These are phyloP conservation scores for Cenchrus fungigraminus DNA, from an alignment of 176 grass and related monocot genomes.

Conservation along the genomic window DNA sequence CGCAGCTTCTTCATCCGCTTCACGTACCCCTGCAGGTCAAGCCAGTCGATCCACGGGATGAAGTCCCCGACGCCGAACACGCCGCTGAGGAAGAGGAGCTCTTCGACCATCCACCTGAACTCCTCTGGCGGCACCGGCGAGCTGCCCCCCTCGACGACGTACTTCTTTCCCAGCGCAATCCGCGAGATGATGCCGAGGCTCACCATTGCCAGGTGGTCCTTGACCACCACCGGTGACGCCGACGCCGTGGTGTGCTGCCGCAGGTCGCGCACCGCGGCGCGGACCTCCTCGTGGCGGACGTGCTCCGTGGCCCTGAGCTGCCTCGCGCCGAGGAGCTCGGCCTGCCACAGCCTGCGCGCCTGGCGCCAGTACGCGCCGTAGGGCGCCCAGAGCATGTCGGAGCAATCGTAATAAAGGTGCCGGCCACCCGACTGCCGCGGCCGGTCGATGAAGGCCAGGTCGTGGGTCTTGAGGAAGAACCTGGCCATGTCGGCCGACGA, in stretches of 20 bases:
- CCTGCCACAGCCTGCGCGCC: not conserved
- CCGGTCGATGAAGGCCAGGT: conserved; percentile 39
- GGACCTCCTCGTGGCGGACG: conserved; percentile 10
- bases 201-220: not conserved
- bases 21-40: conserved; percentile 61
- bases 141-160: conserved; percentile 16
- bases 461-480: conserved; percentile 37
- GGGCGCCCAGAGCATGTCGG: conserved; percentile 46
- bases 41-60: conserved; percentile 53
- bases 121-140: conserved; percentile 50
- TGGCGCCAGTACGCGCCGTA: conserved; percentile 57
- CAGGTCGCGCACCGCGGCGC: not conserved
- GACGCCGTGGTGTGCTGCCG: not conserved
- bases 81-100: conserved; percentile 60
- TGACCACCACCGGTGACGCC: not conserved
- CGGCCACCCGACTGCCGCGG: conserved; percentile 36
- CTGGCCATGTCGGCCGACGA: conserved; percentile 27
- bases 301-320: not conserved
- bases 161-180: conserved; percentile 63
- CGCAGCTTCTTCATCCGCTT: conserved; percentile 56
- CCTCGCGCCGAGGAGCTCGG: not conserved
- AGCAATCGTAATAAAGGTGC: conserved; percentile 46
- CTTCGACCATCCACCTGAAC: conserved; percentile 58
- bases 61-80: conserved; percentile 59
- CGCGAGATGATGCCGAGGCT: conserved; percentile 3